Conservation (phyloP, 805 yeast species). For the Ogataea glucozyma region DNA sequence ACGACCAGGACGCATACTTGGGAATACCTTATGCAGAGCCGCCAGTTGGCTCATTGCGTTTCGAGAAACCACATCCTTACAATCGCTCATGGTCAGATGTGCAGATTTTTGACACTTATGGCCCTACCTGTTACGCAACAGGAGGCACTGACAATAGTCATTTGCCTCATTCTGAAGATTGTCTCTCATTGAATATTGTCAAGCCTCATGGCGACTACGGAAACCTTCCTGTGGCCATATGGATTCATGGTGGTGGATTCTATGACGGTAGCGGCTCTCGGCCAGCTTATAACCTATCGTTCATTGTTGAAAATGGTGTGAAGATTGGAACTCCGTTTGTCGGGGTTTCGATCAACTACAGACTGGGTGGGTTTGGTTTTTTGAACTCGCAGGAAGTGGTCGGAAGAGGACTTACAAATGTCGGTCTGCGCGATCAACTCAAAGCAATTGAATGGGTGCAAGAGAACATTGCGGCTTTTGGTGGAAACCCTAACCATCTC, state of each 20-base stretch:
- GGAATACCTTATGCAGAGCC: conserved; percentile 6
- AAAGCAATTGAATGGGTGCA: conserved; percentile 4
- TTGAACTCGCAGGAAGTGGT: conserved; percentile 1
- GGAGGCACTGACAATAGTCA: conserved; percentile 1
- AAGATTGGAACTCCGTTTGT: conserved; percentile 4
- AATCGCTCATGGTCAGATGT: neutral
- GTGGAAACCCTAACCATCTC: conserved; percentile 3
- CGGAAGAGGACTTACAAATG: conserved; percentile 4
- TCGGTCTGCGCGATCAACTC: conserved; percentile 3
- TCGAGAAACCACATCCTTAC: conserved; percentile 3
- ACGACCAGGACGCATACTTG: conserved; percentile 2
- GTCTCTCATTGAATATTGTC: conserved; percentile 4
- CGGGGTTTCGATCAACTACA: conserved; percentile 3
- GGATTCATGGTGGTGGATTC: conserved; percentile 7
- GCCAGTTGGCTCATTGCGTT: conserved; percentile 1
- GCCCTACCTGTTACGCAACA: conserved; percentile 1
- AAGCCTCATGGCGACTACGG: conserved; percentile 4
- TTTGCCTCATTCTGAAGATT: conserved; percentile 4
- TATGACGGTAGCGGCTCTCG: neutral
- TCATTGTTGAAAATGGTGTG: conserved; percentile 1
- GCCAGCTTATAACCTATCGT: conserved; percentile 3
- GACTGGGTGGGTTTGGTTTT: conserved; percentile 3
- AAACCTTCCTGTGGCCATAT: conserved; percentile 1
- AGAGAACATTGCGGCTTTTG: conserved; percentile 1
- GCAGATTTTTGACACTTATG: neutral